Conservation (phyloP, 257 asterid species). For the Solanum dulcamara region DNA sequence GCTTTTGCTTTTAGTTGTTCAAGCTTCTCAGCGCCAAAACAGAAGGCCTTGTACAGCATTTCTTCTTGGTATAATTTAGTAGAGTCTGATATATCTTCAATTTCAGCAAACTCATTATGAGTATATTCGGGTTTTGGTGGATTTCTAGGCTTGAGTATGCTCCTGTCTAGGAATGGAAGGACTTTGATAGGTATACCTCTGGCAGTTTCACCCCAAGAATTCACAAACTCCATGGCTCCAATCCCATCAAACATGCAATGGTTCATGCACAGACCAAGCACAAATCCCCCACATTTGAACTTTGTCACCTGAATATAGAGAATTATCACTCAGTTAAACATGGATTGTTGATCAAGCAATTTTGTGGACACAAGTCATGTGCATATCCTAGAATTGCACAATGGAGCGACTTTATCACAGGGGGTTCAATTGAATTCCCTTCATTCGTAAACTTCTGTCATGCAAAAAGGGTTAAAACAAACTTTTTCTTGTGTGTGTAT, state of each 20-base stretch:
- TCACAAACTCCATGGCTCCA: slow-evolving; percentile 86
- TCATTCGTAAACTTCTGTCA: not conserved
- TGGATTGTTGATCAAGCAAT: not conserved
- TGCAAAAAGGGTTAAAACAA: not conserved
- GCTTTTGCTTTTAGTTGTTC: slow-evolving; percentile 38
- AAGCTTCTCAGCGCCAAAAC: slow-evolving; percentile 62
- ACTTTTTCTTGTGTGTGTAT: not conserved
- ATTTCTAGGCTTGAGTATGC: slow-evolving; percentile 48
- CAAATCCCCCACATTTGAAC: slow-evolving; percentile 93
- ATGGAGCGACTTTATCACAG: not conserved
- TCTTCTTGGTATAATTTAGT: slow-evolving; percentile 48
- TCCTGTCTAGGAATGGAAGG: slow-evolving; percentile 72
- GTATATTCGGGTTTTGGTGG: slow-evolving; percentile 57
- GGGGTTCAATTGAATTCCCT: not conserved
- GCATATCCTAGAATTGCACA: not conserved
- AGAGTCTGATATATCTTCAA: slow-evolving; percentile 53
- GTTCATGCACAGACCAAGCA: slow-evolving; percentile 74
- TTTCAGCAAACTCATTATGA: slow-evolving; percentile 73
- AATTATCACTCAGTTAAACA: not conserved
- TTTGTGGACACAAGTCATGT: not conserved
- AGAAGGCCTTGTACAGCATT: slow-evolving; percentile 56
- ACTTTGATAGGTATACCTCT: slow-evolving; percentile 39
- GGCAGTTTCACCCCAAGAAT: slow-evolving; percentile 74
- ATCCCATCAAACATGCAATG: slow-evolving; percentile 91
- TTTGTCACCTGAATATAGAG: slow-evolving; percentile 44